Conservation (phyloP, 2,329 filamentous ascomycete species). For the Fusarium nanum region DNA sequence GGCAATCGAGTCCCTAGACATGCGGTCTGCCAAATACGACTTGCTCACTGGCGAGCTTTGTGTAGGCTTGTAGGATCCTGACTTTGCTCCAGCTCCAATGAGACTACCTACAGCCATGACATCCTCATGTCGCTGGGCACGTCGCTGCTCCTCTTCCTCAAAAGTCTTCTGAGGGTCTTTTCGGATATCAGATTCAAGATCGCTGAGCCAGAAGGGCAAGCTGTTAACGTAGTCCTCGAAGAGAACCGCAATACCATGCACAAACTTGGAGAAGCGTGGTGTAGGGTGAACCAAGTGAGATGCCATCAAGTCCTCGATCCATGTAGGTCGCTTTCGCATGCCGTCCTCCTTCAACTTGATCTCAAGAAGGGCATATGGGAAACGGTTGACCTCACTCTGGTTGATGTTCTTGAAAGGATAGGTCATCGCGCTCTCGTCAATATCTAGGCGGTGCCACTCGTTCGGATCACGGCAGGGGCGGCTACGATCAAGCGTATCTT, state of each 20-base stretch:
- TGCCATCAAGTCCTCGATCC: conserved; percentile 91
- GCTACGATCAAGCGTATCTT: conserved; percentile 79
- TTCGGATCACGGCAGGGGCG: conserved; percentile 90
- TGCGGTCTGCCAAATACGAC: conserved; percentile 70
- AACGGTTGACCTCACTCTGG: conserved; percentile 89
- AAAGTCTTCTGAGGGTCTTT: conserved; percentile 92
- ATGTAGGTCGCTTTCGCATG: conserved; percentile 77
- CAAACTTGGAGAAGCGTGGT: conserved; percentile 95
- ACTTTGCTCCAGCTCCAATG: conserved; percentile 72
- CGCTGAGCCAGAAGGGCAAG: conserved; percentile 94
- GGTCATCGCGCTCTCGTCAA: conserved; percentile 83
- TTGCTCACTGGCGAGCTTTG: conserved; percentile 75
- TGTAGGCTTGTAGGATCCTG: conserved; percentile 66
- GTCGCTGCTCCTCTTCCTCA: conserved; percentile 88
- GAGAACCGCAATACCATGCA: conserved; percentile 89
- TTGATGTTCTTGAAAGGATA: conserved; percentile 90
- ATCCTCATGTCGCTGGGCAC: conserved; percentile 84
- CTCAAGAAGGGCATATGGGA: conserved; percentile 91
- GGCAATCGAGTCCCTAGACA: conserved; percentile 55
- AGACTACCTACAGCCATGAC: conserved; percentile 91
- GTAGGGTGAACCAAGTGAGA: conserved; percentile 93
- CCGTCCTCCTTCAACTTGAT: conserved; percentile 83
- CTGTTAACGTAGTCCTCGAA: conserved; percentile 98
- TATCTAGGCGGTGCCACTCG: conserved; percentile 91
- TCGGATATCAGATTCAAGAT: conserved; percentile 92